Evolutionary conservation across 352 stramenopile genomes (phyloP).

Genomic region (Phytophthora idaei): DNA sequence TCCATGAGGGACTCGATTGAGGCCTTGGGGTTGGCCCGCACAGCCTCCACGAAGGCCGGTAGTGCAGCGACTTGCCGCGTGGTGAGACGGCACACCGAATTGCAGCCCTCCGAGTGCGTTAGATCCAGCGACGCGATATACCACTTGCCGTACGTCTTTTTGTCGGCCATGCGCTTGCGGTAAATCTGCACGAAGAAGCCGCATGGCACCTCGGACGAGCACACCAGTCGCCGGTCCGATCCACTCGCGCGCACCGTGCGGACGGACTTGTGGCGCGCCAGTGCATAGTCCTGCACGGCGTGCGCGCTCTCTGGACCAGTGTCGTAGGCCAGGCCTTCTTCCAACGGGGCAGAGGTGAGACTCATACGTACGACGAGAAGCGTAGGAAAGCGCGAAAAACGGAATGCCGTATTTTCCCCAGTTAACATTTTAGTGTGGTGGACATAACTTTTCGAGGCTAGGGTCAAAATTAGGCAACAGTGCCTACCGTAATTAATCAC

Average conservation of each 20-base stretch:
- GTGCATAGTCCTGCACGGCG: constrained; percentile 42
- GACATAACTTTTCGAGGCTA: not conserved
- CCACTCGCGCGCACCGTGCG: constrained; percentile 32
- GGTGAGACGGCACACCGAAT: constrained; percentile 21
- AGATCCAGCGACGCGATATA: constrained; percentile 37
- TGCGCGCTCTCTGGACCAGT: constrained; percentile 28
- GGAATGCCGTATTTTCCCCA: not conserved
- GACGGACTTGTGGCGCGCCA: constrained; percentile 33
- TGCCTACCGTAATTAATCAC: too few species aligned
- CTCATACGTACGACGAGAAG: constrained; percentile 17
- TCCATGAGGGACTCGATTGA: constrained; percentile 26
- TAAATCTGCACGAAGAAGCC: constrained; percentile 44
- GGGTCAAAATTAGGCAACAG: too few species aligned
- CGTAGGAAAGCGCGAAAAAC: constrained; percentile 7
- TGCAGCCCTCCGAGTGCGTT: constrained; percentile 31
- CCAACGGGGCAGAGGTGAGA: constrained; percentile 17
- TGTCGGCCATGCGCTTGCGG: constrained; percentile 30
- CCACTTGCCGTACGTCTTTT: constrained; percentile 40
- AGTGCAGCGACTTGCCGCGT: constrained; percentile 35
- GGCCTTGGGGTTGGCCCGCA: constrained; percentile 22
- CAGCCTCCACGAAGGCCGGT: constrained; percentile 22
- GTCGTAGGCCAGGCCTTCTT: constrained; percentile 32
- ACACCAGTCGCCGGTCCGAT: constrained; percentile 33
- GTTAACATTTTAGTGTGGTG: not conserved
- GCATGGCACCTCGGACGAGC: constrained; percentile 25